Evolutionary conservation across 2,329 filamentous ascomycete species (phyloP), one percentile per base, ranked within the genome.

Genomic region (Microdochium nivale): DNA sequence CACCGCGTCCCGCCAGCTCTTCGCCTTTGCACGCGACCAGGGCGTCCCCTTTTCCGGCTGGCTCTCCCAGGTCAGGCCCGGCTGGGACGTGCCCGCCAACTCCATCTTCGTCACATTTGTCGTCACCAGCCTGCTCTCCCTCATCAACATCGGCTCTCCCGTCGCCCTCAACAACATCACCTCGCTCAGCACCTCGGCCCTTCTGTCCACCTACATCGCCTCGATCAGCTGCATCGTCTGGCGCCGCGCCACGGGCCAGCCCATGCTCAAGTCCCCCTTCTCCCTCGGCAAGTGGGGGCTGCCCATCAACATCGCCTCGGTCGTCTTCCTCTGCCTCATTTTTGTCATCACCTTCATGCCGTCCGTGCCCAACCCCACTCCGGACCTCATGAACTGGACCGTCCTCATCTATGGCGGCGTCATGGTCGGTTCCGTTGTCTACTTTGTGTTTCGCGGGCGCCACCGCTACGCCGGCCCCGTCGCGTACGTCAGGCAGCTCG

Each of bases 91-190:
- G 32, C 74, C 73, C 0, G 59, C 73, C 33, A 69, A 68, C 52
- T 60, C 72, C 3, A 75, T 78, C 59, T 72, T 73, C 56, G 66
- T 77, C 50, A 76, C 73, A 16, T 77, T 71, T 43, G 64, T 68
- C 3, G 69, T 71, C 25, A 75, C 75, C 1, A 59, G 65, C 10
- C 60, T 75, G 9, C 64, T 77, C 8, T 70, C 70, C 0, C 64
- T 77, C 51, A 78, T 79, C 65, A 77, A 75, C 62, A 71, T 79
- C 51, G 76, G 72, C 37, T 77, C 71, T n/a, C 63, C 68, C 2
- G 68, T 70, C 7, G 77, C 76, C 3, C 77, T 80, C 61, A 75
- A 79, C 57, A 75, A 73, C 52, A 72, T 80, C 55, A 69, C 75
- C n/a, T 78, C 75, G 1, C 67, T 81, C 13, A 72, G 72, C 25